phyloP scores from a whole-genome alignment of 768 basidiomycete species.

The Termitomyces sp. region DNA sequence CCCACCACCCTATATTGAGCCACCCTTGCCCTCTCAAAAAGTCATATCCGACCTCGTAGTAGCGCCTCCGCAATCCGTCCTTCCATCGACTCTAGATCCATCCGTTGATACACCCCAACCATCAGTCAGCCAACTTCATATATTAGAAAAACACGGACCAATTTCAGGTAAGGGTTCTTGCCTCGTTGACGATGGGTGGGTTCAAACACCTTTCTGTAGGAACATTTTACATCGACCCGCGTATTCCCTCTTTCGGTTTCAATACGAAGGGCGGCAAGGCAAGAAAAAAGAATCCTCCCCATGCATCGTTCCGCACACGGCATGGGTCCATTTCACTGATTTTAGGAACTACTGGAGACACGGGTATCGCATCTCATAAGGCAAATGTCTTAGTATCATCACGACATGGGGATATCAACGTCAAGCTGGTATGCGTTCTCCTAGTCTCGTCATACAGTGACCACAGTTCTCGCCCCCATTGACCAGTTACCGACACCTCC shows the following conservation, averaged over 20 bases:
- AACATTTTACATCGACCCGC: slow-evolving; percentile 39
- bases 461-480: neutral
- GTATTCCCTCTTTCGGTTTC: slow-evolving; percentile 23
- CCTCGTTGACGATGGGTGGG: neutral
- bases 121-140: slow-evolving; percentile 11
- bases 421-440: slow-evolving; percentile 32
- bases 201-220: slow-evolving; percentile 22
- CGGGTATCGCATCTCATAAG: slow-evolving; percentile 20
- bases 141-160: slow-evolving; percentile 2
- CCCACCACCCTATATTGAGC: slow-evolving; percentile 9
- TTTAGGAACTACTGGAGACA: slow-evolving; percentile 34
- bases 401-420: slow-evolving; percentile 33
- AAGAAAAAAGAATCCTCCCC: slow-evolving; percentile 25
- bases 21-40: neutral
- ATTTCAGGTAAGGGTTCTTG: slow-evolving; percentile 6
- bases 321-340: slow-evolving; percentile 35
- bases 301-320: slow-evolving; percentile 41
- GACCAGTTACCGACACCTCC: slow-evolving; percentile 28
- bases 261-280: slow-evolving; percentile 20
- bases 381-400: slow-evolving; percentile 35
- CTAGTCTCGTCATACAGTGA: neutral
- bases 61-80: neutral
- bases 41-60: neutral
- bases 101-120: neutral
- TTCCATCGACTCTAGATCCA: neutral